Percentiles rank a stretch among this genome's conserved stretches.
Conservation (phyloP, 2,329 filamentous ascomycete genomes). For the Coleophoma cylindrospora region DNA sequence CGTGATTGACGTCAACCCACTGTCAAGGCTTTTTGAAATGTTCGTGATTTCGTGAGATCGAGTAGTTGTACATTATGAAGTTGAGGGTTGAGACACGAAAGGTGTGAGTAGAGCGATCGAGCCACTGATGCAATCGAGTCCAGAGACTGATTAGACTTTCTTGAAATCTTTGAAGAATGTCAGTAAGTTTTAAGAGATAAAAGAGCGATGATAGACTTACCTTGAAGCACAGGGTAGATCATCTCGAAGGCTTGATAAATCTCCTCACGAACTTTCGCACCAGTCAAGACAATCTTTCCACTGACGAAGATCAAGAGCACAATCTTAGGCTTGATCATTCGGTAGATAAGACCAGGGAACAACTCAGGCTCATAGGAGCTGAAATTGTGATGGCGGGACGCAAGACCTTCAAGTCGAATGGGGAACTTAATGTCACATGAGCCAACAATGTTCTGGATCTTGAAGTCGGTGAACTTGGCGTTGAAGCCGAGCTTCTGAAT, state of each 20-base stretch:
- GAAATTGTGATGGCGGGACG: conserved; percentile 98
- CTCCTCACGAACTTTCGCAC: conserved; percentile 96
- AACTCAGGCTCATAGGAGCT: conserved; percentile 97
- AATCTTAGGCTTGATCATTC: conserved; percentile 99
- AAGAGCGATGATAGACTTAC: conserved; percentile 39
- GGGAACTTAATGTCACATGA: conserved; percentile 99
- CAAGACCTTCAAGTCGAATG: conserved; percentile 91
- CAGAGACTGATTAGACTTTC: conserved; percentile 25
- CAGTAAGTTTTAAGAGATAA: neutral
- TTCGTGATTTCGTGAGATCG: conserved; percentile 26
- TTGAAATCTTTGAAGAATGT: conserved; percentile 26
- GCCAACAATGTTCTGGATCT: conserved; percentile 99
- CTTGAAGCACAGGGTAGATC: conserved; percentile 93
- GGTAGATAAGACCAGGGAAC: conserved; percentile 98
- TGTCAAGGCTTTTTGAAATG: conserved; percentile 19
- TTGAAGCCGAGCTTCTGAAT: conserved; percentile 99
- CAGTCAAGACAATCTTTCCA: conserved; percentile 96
- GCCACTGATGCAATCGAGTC: conserved; percentile 22
- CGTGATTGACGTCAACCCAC: conserved; percentile 8
- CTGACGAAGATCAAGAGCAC: conserved; percentile 96
- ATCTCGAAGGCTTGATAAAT: conserved; percentile 96
- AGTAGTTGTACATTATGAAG: conserved; percentile 24
- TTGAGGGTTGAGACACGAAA: conserved; percentile 23
- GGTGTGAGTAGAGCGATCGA: conserved; percentile 18
- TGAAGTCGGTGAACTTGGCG: conserved; percentile 99